A percentile compares a stretch with the other conserved stretches of the same genome.
Evolutionary conservation across 2,329 filamentous ascomycete genomes (phyloP).

Genomic region (Samsoniella hepiali): DNA sequence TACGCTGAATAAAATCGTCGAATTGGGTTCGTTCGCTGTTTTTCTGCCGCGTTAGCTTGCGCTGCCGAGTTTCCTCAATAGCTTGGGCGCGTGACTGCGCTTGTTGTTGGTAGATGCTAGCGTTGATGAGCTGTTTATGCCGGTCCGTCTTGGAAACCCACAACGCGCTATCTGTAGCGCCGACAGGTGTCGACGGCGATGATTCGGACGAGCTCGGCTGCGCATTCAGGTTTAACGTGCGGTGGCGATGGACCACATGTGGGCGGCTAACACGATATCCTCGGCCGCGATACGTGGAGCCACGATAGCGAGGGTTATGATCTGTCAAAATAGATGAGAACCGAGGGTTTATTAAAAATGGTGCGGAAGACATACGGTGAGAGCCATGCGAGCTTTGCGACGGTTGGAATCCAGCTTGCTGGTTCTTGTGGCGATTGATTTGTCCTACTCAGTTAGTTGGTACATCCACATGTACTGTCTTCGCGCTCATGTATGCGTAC

Average conservation of each 20-base stretch:
- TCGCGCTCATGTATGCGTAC: slow-evolving; percentile 31
- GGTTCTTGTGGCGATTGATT: slow-evolving; percentile 76
- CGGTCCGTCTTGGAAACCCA: slow-evolving; percentile 74
- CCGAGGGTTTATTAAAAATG: background rate
- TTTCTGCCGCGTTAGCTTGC: slow-evolving; percentile 53
- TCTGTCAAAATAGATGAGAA: slow-evolving; percentile 23
- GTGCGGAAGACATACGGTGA: background rate
- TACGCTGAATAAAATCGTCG: slow-evolving; percentile 32
- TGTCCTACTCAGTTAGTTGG: slow-evolving; percentile 53
- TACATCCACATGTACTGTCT: slow-evolving; percentile 19
- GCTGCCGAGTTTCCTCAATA: slow-evolving; percentile 65
- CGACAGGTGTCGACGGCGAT: slow-evolving; percentile 34
- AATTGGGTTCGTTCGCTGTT: slow-evolving; percentile 59
- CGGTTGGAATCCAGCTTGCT: slow-evolving; percentile 44
- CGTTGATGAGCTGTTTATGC: slow-evolving; percentile 80
- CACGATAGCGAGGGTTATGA: slow-evolving; percentile 32
- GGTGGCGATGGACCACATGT: slow-evolving; percentile 40
- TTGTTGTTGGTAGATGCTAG: slow-evolving; percentile 72
- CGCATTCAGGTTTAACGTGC: slow-evolving; percentile 63
- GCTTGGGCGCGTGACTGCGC: slow-evolving; percentile 64
- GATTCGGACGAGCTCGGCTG: slow-evolving; percentile 34
- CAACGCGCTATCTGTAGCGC: slow-evolving; percentile 30
- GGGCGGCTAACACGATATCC: slow-evolving; percentile 38
- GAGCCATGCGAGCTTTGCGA: slow-evolving; percentile 19
- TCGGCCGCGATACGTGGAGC: slow-evolving; percentile 34